These are phyloP conservation scores for Curvularia sp. DNA, from an alignment of 2,329 filamentous ascomycete genomes.

Conservation along the genomic window DNA sequence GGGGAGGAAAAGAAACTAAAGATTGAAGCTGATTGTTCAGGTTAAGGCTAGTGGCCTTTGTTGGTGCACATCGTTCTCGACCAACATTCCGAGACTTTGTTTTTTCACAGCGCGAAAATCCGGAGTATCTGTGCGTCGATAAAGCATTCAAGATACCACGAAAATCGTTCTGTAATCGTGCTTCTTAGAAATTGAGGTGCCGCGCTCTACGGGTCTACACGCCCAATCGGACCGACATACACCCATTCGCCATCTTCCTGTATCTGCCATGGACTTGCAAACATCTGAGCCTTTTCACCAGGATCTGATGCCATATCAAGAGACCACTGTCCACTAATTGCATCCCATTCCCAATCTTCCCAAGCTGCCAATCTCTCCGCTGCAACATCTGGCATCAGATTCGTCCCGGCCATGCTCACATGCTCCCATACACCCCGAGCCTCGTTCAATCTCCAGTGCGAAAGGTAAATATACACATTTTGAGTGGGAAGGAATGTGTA, in stretches of 20 bases:
- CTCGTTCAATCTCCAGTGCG: constrained; percentile 20
- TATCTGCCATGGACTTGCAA: constrained; percentile 24
- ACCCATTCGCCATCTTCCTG: constrained; percentile 22
- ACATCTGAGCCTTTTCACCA: constrained; percentile 13
- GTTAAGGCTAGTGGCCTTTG: not conserved
- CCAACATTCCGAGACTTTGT: not conserved
- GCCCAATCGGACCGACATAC: constrained; percentile 17
- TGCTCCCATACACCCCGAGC: constrained; percentile 23
- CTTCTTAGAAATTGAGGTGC: not conserved
- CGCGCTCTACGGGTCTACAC: not conserved
- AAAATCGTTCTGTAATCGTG: not conserved
- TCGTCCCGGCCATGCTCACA: constrained; percentile 10
- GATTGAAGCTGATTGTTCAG: not conserved
- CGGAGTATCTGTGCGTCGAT: not conserved
- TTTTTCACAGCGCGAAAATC: not conserved
- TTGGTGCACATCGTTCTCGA: not conserved
- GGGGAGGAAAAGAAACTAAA: not conserved
- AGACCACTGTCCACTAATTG: constrained; percentile 25
- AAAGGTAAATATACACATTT: constrained; percentile 19
- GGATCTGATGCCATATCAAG: constrained; percentile 13
- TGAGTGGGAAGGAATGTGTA: constrained; percentile 16
- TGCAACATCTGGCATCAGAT: constrained; percentile 16
- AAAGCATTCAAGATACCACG: too few species aligned
- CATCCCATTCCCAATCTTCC: constrained; percentile 34
- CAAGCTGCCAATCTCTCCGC: constrained; percentile 24